A percentile compares a stretch with the other conserved stretches of the same genome.
These are phyloP conservation scores for Arachis stenosperma DNA, from an alignment of 306 rosid genomes.

Conservation along the genomic window DNA sequence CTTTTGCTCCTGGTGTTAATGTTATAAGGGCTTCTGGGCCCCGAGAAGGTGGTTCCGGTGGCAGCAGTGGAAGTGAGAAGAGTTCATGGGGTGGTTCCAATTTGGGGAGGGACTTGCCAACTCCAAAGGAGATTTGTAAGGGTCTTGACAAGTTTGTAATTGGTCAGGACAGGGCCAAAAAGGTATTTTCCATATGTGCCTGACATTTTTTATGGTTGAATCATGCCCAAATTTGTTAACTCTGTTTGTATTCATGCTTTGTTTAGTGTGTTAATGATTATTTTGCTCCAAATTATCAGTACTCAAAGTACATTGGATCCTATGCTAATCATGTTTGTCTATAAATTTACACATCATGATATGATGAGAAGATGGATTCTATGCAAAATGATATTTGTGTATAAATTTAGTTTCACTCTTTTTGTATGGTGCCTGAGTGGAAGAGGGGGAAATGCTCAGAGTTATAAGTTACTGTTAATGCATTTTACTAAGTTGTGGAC, in stretches of 20 bases:
- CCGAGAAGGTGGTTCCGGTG: slow-evolving; percentile 29
- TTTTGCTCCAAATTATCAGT: neutral
- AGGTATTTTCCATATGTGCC: slow-evolving; percentile 48
- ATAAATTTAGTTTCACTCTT: neutral
- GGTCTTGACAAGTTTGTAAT: slow-evolving; percentile 86
- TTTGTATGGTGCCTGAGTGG: neutral
- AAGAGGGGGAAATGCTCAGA: neutral
- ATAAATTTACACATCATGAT: neutral
- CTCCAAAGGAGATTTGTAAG: slow-evolving; percentile 77
- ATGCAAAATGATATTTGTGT: neutral
- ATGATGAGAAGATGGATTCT: neutral
- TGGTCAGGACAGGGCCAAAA: slow-evolving; percentile 81
- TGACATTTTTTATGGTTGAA: neutral
- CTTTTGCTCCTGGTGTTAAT: slow-evolving; percentile 61
- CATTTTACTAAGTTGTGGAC: slow-evolving; percentile 19
- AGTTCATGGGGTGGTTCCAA: slow-evolving; percentile 78
- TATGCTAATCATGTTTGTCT: neutral
- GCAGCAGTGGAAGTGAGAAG: slow-evolving; percentile 41
- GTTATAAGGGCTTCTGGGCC: slow-evolving; percentile 57
- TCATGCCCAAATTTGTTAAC: neutral
- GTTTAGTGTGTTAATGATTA: neutral
- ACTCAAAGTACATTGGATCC: neutral
- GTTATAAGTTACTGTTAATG: neutral
- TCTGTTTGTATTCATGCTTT: neutral
- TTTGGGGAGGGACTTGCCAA: slow-evolving; percentile 81